A percentile compares a stretch with the other conserved stretches of the same genome.
Conservation (phyloP, 257 asterid species). For the Plectranthus barbatus region DNA sequence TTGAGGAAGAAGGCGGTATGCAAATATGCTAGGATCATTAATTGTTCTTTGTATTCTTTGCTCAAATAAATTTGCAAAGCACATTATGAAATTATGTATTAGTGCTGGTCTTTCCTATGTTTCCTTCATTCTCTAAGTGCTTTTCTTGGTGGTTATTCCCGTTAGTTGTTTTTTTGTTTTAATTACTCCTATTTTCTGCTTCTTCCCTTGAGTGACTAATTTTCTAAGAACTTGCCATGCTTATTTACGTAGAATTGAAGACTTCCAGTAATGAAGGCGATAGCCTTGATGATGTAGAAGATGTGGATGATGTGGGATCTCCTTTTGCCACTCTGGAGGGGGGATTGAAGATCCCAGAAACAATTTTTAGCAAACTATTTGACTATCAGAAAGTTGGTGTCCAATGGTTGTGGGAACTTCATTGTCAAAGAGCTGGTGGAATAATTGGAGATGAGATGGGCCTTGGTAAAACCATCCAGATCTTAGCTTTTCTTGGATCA, state of each 20-base stretch:
- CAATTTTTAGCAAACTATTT: slow-evolving; percentile 56
- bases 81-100: background rate
- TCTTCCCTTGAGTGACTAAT: background rate
- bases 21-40: slow-evolving; percentile 12
- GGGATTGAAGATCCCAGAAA: slow-evolving; percentile 77
- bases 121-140: background rate
- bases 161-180: background rate
- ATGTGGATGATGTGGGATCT: slow-evolving; percentile 39
- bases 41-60: background rate
- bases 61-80: slow-evolving; percentile 13
- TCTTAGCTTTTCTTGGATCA: slow-evolving; percentile 82
- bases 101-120: background rate
- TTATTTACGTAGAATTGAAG: slow-evolving; percentile 41
- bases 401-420: slow-evolving; percentile 99
- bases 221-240: slow-evolving; percentile 9
- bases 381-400: slow-evolving; percentile 99
- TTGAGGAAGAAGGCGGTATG: slow-evolving; percentile 48
- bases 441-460: slow-evolving; percentile 99
- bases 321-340: slow-evolving; percentile 83
- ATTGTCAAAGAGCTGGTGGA: slow-evolving; percentile 96
- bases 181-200: background rate
- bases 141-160: background rate
- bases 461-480: slow-evolving; percentile 93
- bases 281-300: slow-evolving; percentile 37
- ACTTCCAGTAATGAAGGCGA: slow-evolving; percentile 48